Base-by-base conservation (phyloP, 228 moss, liverwort and hornwort species). In the Sphagnum fallax region DNA sequence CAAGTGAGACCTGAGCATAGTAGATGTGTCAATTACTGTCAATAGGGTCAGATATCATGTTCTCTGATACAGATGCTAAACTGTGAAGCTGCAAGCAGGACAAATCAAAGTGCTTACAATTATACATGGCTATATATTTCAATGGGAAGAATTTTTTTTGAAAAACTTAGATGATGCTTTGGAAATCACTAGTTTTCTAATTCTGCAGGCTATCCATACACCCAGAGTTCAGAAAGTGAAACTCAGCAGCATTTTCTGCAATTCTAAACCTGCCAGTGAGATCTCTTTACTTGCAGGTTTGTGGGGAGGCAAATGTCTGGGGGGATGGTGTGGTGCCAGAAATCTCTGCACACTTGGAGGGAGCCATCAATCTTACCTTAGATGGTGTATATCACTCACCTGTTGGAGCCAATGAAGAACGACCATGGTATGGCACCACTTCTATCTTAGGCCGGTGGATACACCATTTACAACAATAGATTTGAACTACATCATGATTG, bases 321-420 rank as follows among this genome's bases (percentile, higher is more conserved):
- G 98, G 98, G 52, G 98, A 98, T 63, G 98, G 98, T 16, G 98
- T 98, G 52, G 98, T 98, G 51, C 98, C 98, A 50, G 98, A 98
- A 74, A 77, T 84, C 65, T 93, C 98, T 10, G 90, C 98, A 16
- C 91, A 89, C 74, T 73, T 98, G 67, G 89, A 93, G n/a, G 98
- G 94, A 70, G 98, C 98, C 48, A 74, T 81, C 61, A 98, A 98
- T 74, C 75, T 98, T 8, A 82, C 70, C 53, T 82, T 83, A 62
- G 90, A 89, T 60, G 93, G 91, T 64, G 98, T 89, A 16, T 98
- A 93, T 80, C 98, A 98, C 74, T 93, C 93, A 51, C 98, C 98
- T 5, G 93, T 93, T 18, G 98, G 98, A 64, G 49, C 98, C 15
- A 80, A 77, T 60, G 72, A 75, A 67, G 57, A 48, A 4, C 87